Evolutionary conservation across 805 yeast species (phyloP).

Genomic region (Nakazawaea ishiwadae): DNA sequence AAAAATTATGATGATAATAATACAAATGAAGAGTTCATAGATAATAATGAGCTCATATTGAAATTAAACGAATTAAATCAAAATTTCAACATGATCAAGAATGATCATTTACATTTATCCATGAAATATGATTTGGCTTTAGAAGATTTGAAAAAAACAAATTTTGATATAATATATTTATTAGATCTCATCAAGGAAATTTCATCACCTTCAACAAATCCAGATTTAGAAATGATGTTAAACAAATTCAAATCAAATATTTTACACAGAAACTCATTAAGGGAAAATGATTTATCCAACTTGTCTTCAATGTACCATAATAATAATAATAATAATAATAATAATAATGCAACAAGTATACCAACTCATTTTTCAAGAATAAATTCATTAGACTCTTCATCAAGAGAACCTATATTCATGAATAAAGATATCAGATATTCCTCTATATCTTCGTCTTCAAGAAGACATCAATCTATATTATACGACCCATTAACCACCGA

Average conservation of each 20-base stretch:
- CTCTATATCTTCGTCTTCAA: constrained; percentile 11
- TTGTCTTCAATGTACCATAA: background rate
- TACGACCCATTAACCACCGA: constrained; percentile 10
- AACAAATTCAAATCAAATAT: constrained; percentile 23
- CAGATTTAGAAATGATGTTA: constrained; percentile 17
- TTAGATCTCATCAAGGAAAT: constrained; percentile 37
- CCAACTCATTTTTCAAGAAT: constrained; percentile 8
- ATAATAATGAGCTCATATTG: constrained; percentile 4
- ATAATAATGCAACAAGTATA: constrained; percentile 2
- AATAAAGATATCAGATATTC: constrained; percentile 18
- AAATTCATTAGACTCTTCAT: constrained; percentile 9
- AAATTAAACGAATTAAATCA: constrained; percentile 33
- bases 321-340: background rate
- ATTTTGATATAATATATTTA: constrained; percentile 47
- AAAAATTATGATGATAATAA: constrained; percentile 7
- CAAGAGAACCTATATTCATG: constrained; percentile 13
- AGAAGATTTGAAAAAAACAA: constrained; percentile 44
- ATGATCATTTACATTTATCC: constrained; percentile 38
- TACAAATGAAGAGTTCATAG: constrained; percentile 4
- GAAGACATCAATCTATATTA: constrained; percentile 12
- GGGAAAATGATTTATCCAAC: constrained; percentile 13
- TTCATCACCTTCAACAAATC: constrained; percentile 16
- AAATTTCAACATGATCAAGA: constrained; percentile 31
- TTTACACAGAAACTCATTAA: constrained; percentile 25
- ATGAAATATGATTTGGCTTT: constrained; percentile 42